phyloP scores from a whole-genome alignment of 2,329 filamentous ascomycete genomes.

The Saccharata proteae region DNA sequence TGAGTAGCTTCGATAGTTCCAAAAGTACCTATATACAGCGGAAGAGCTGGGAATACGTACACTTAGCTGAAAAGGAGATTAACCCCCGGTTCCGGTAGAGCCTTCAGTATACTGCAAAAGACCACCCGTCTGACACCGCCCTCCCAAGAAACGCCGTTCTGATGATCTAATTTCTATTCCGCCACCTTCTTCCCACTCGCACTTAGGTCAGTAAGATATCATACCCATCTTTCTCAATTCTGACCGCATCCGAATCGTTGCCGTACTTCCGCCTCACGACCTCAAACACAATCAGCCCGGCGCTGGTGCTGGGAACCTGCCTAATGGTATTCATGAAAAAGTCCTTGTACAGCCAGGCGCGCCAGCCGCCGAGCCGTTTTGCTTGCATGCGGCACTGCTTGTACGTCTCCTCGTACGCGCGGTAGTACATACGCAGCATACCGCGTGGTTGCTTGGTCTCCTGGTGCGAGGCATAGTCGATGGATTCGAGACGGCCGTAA shows the following conservation, averaged over 20 bases:
- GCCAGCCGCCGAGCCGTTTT: slow-evolving; percentile 43
- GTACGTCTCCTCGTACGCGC: slow-evolving; percentile 58
- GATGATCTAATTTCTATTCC: too few species aligned
- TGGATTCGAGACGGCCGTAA: slow-evolving; percentile 59
- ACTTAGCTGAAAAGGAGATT: too few species aligned
- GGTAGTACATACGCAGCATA: slow-evolving; percentile 53
- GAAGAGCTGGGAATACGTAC: too few species aligned
- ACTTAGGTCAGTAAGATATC: slow-evolving; percentile 50
- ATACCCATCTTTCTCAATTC: slow-evolving; percentile 50
- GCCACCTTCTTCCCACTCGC: too few species aligned
- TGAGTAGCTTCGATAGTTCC: too few species aligned
- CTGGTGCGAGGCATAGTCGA: slow-evolving; percentile 49
- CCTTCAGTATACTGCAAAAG: too few species aligned
- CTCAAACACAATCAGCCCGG: slow-evolving; percentile 69
- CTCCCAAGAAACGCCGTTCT: too few species aligned
- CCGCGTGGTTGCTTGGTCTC: slow-evolving; percentile 30
- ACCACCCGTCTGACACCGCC: too few species aligned
- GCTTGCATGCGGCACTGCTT: slow-evolving; percentile 48
- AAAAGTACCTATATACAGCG: too few species aligned
- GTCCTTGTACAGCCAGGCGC: slow-evolving; percentile 55
- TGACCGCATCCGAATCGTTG: slow-evolving; percentile 15
- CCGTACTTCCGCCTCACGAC: slow-evolving; percentile 60
- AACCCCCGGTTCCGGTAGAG: too few species aligned
- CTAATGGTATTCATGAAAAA: slow-evolving; percentile 62
- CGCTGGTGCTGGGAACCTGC: slow-evolving; percentile 65